Evolutionary conservation across 495 filamentous ascomycete species (phyloP).

Genomic region (Penicillium verhagenii): DNA sequence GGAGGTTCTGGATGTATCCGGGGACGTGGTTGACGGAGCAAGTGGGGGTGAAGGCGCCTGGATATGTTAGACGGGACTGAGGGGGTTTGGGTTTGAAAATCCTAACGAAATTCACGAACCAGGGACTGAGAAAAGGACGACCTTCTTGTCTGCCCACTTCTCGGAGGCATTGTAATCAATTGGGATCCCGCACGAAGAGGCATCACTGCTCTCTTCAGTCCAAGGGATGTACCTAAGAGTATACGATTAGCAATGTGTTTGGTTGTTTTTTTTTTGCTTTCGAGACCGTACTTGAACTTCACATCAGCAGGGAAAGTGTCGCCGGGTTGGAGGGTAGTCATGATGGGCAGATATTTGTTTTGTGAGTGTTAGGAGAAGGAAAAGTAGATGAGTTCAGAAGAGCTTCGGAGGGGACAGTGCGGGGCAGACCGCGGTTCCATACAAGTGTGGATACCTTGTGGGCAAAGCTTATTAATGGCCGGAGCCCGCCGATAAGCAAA

Average conservation of each 20-base stretch:
- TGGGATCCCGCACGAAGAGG: slow-evolving; percentile 74
- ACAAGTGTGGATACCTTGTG: neutral
- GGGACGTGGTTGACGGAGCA: slow-evolving; percentile 85
- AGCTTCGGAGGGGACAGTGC: neutral
- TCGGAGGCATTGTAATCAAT: slow-evolving; percentile 77
- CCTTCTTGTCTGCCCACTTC: slow-evolving; percentile 84
- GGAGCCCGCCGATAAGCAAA: neutral
- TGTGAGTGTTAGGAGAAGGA: neutral
- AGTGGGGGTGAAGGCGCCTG: slow-evolving; percentile 88
- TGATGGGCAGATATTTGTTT: slow-evolving; percentile 3
- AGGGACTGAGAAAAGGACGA: slow-evolving; percentile 84
- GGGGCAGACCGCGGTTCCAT: neutral
- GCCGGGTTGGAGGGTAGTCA: slow-evolving; percentile 72
- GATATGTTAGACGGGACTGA: neutral
- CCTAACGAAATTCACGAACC: slow-evolving; percentile 41
- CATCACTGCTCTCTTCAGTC: slow-evolving; percentile 58
- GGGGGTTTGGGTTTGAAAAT: no score
- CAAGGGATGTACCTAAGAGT: slow-evolving; percentile 64
- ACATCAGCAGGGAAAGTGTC: slow-evolving; percentile 79
- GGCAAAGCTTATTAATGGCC: slow-evolving; percentile 4
- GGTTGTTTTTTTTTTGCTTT: neutral
- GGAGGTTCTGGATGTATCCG: slow-evolving; percentile 72
- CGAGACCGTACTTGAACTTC: slow-evolving; percentile 58
- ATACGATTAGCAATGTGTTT: slow-evolving; percentile 9
- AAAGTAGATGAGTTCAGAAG: neutral